Evolutionary conservation across 2,329 filamentous ascomycete species (phyloP).

Genomic region (Stemphylium beticola): DNA sequence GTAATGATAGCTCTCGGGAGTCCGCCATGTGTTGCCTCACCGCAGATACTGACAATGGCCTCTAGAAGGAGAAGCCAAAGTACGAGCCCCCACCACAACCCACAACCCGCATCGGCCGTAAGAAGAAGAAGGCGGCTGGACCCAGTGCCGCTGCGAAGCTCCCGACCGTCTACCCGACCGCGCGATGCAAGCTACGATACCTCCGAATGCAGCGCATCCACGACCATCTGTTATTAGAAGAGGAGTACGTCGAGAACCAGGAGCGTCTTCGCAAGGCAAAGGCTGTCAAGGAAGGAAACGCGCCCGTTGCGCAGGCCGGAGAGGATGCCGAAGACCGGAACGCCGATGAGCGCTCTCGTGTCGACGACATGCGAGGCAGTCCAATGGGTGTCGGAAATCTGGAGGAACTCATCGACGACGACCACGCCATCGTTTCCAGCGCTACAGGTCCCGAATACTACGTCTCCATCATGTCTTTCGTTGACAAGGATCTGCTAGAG

Average conservation of each 20-base stretch:
- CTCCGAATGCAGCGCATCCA: slow-evolving; percentile 98
- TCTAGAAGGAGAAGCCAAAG: slow-evolving; percentile 96
- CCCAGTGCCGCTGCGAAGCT: slow-evolving; percentile 95
- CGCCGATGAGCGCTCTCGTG: slow-evolving; percentile 90
- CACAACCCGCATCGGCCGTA: slow-evolving; percentile 94
- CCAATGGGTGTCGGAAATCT: slow-evolving; percentile 98
- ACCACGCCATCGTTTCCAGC: slow-evolving; percentile 97
- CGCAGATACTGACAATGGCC: slow-evolving; percentile 5
- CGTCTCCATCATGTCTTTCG: slow-evolving; percentile 99
- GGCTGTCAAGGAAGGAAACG: slow-evolving; percentile 62
- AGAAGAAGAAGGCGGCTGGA: slow-evolving; percentile 96
- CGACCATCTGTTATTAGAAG: slow-evolving; percentile 93
- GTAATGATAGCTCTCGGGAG: not conserved
- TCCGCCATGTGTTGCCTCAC: slow-evolving; percentile 8
- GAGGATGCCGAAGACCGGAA: slow-evolving; percentile 86
- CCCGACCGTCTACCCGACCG: slow-evolving; percentile 90
- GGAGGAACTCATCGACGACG: slow-evolving; percentile 98
- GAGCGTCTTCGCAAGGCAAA: slow-evolving; percentile 94
- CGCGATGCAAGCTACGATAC: slow-evolving; percentile 95
- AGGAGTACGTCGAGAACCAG: slow-evolving; percentile 99
- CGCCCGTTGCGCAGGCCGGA: slow-evolving; percentile 59
- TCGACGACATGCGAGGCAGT: slow-evolving; percentile 98
- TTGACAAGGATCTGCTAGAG: slow-evolving; percentile 97
- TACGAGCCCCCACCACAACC: slow-evolving; percentile 98
- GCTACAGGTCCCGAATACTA: slow-evolving; percentile 98